These are phyloP conservation scores for Paraleonurus japonicus DNA, from an alignment of 257 asterid species.

Conservation along the genomic window DNA sequence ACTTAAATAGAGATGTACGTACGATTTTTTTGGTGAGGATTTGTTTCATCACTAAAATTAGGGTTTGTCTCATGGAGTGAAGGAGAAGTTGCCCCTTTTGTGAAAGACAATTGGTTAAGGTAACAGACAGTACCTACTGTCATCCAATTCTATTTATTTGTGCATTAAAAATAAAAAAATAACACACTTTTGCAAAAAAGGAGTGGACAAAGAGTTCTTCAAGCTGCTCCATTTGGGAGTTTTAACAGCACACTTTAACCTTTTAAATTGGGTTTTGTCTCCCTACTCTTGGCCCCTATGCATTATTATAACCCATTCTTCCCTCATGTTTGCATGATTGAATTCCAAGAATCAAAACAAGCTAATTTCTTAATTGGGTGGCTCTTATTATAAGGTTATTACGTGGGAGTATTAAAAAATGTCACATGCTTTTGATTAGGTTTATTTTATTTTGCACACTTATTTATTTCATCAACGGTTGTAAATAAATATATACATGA, in stretches of 20 bases:
- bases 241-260: constrained; percentile 33
- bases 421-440: constrained; percentile 21
- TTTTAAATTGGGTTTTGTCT: constrained; percentile 57
- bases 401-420: constrained; percentile 19
- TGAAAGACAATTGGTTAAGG: constrained; percentile 26
- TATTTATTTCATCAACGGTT: neutral
- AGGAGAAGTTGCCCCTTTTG: constrained; percentile 43
- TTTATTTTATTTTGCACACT: neutral
- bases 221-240: constrained; percentile 33
- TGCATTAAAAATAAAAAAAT: constrained; percentile 10
- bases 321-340: constrained; percentile 68
- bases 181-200: constrained; percentile 28
- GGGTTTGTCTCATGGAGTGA: constrained; percentile 38
- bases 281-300: constrained; percentile 37
- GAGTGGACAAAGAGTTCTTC: constrained; percentile 38
- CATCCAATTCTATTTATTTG: constrained; percentile 35
- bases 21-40: too few relatives aligned
- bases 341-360: constrained; percentile 32
- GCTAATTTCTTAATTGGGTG: neutral
- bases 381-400: constrained; percentile 9
- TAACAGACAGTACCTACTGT: constrained; percentile 34
- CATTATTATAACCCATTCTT: constrained; percentile 28
- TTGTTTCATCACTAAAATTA: constrained; percentile 1
- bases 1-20: neutral
- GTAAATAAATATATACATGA: neutral